These are phyloP conservation scores for Podospora conica DNA, from an alignment of 495 filamentous ascomycete genomes.

Conservation along the genomic window DNA sequence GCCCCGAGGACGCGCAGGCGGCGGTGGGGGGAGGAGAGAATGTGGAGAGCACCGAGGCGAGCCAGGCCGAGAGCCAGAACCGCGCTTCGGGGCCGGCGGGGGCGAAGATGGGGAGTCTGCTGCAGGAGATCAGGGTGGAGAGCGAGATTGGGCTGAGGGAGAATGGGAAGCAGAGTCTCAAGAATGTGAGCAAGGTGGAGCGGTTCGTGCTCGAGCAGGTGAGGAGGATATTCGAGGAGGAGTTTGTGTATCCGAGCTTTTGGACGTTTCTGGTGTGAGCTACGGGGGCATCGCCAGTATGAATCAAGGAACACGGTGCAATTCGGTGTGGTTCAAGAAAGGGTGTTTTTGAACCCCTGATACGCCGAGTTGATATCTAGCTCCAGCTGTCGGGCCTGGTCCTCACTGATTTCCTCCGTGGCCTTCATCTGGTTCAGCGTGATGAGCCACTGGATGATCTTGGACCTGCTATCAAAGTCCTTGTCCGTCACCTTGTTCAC, in stretches of 20 bases:
- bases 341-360: slow-evolving; percentile 71
- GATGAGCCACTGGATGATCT: slow-evolving; percentile 98
- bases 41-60: slow-evolving; percentile 13
- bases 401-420: slow-evolving; percentile 81
- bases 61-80: slow-evolving; percentile 23
- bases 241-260: slow-evolving; percentile 96
- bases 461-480: slow-evolving; percentile 89
- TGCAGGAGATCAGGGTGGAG: slow-evolving; percentile 91
- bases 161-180: slow-evolving; percentile 85
- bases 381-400: slow-evolving; percentile 78
- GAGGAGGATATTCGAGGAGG: slow-evolving; percentile 92
- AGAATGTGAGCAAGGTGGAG: slow-evolving; percentile 98
- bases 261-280: slow-evolving; percentile 87
- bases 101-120: slow-evolving; percentile 57
- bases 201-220: slow-evolving; percentile 96
- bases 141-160: slow-evolving; percentile 93
- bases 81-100: background rate
- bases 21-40: slow-evolving; percentile 51
- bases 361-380: slow-evolving; percentile 89
- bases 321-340: slow-evolving; percentile 19
- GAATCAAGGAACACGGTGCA: background rate
- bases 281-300: background rate
- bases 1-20: slow-evolving; percentile 75
- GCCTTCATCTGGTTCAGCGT: slow-evolving; percentile 95
- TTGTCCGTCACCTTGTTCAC: slow-evolving; percentile 92